These are phyloP conservation scores for Cystobasidiopsis lactophilus DNA, from an alignment of 768 basidiomycete species.

Conservation along the genomic window DNA sequence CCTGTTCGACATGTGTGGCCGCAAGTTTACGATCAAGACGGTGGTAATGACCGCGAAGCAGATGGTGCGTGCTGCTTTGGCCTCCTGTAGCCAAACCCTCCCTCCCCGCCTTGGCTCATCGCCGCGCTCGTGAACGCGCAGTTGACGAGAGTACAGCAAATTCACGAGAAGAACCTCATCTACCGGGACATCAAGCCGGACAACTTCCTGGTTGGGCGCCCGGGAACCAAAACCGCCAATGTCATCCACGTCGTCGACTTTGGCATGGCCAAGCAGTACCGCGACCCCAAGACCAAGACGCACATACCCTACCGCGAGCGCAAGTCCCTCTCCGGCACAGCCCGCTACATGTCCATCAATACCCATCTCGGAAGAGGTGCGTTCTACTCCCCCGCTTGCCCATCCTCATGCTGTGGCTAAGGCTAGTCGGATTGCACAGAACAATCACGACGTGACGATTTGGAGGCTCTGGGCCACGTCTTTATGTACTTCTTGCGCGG, in stretches of 20 bases:
- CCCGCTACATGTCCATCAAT: constrained; percentile 99
- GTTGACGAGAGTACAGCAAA: constrained; percentile 87
- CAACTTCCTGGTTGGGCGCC: constrained; percentile 91
- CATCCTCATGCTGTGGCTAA: background rate
- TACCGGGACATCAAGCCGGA: constrained; percentile 99
- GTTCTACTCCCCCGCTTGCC: constrained; percentile 18
- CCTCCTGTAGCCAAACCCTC: background rate
- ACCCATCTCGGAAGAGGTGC: constrained; percentile 88
- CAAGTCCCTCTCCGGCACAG: constrained; percentile 89
- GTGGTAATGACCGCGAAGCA: constrained; percentile 98
- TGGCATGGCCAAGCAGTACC: constrained; percentile 99
- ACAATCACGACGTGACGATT: constrained; percentile 75
- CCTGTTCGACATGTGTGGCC: constrained; percentile 94
- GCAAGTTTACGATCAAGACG: constrained; percentile 94
- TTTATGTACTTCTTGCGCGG: constrained; percentile 99
- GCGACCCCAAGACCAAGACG: constrained; percentile 96
- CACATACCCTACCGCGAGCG: constrained; percentile 98
- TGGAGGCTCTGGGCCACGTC: constrained; percentile 97
- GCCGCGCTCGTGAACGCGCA: constrained; percentile 23
- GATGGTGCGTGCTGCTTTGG: constrained; percentile 45
- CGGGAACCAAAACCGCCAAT: constrained; percentile 73
- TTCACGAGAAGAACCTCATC: constrained; percentile 98
- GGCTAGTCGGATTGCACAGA: constrained; percentile 19
- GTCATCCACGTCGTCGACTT: constrained; percentile 54
- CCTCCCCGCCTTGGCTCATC: background rate